phyloP scores from a whole-genome alignment of 108 stramenopile genomes.

The Aurantiochytrium sp. region DNA sequence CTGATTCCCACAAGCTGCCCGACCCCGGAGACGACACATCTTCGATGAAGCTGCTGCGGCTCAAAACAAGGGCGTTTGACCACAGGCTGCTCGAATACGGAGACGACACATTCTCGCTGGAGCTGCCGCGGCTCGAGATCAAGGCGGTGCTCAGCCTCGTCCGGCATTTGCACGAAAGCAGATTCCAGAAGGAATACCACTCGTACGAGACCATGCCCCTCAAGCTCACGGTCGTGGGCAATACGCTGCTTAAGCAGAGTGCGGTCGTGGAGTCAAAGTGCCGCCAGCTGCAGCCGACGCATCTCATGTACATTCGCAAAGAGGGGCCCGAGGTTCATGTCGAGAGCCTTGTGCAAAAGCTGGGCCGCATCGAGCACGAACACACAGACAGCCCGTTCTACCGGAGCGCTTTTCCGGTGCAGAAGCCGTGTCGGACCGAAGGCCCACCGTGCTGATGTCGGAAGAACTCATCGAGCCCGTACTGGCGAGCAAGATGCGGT shows the following conservation, averaged over 20 bases:
- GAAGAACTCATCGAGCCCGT: too few species aligned
- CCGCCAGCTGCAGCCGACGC: not conserved
- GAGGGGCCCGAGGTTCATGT: not conserved
- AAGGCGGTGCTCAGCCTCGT: not conserved
- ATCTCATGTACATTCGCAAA: not conserved
- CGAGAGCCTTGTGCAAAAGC: not conserved
- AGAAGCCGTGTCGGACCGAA: too few species aligned
- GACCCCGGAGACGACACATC: not conserved
- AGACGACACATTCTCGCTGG: not conserved
- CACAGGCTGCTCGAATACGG: too few species aligned
- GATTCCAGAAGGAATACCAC: not conserved
- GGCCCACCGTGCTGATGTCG: too few species aligned
- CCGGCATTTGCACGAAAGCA: not conserved
- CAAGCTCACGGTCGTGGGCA: not conserved
- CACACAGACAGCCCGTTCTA: not conserved
- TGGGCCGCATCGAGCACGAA: not conserved
- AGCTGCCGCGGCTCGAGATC: not conserved
- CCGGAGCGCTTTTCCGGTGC: not conserved
- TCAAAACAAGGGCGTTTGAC: too few species aligned
- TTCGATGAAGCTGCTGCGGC: too few species aligned
- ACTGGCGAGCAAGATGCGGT: too few species aligned
- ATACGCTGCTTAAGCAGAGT: not conserved
- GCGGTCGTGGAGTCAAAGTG: not conserved
- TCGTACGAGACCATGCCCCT: not conserved
- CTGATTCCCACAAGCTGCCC: not conserved